Base-by-base conservation (phyloP, 2,329 filamentous ascomycete genomes). In the Ascosphaera apis region DNA sequence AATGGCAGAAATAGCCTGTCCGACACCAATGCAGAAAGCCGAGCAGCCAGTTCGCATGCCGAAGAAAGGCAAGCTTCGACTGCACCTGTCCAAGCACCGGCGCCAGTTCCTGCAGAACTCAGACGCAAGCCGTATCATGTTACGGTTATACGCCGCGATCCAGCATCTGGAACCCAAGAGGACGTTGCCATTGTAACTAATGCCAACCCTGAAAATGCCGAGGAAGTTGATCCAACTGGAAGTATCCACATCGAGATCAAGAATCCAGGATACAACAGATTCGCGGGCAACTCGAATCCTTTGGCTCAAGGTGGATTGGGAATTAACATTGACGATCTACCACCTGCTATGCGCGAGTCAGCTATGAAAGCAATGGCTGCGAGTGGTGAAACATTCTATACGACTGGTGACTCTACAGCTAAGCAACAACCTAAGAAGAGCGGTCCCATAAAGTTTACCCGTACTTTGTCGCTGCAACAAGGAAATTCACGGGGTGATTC, bases 71-170 rank as follows among this genome's bases (percentile, higher is more conserved):
- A 25, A 25, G 21, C 5, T 25, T 5, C 5, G 5, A 11, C 5
- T 11, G 6, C 5, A 25, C 21, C 21, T 6, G 6, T 11, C 21
- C 11, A 6, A 5, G 21, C 21, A 25, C 21, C 21, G 11, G 21
- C 6, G 21, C 5, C 11, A 11, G 5, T 25, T 25, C 11, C 21
- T 11, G 11, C 21, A 6, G 21, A 5, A 25, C 21, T 25, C 5
- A 11, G 11, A 6, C 21, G 11, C 6, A 32, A 32, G 9, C 42
- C 42, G 18, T 58, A 58, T 36, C 49, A 51, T 37, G 51, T 63
- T 33, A 74, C 70, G 0, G 53, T 84, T 11, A 81, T 83, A 45
- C 72, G 78, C n/a, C 68, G 77, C 42, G 74, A 83, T 48, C 75
- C 75, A 1, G 61, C 65, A 15, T 69, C 72, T 6, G 70, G 71